Conservation (phyloP, 2,329 filamentous ascomycete species). For the Colletotrichum kahawae region DNA sequence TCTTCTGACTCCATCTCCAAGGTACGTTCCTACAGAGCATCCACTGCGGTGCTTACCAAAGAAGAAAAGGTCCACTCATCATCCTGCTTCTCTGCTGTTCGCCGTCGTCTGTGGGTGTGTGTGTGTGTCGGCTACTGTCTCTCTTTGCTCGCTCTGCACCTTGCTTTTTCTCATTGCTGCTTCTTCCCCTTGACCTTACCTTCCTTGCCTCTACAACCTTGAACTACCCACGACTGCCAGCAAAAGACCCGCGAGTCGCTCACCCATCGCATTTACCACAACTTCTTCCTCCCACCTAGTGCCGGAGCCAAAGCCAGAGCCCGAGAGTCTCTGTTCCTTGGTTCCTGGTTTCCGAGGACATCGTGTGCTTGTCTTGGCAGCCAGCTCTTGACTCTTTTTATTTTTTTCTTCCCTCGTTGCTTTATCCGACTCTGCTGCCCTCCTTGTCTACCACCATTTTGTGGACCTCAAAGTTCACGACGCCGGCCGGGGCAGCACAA, state of each 20-base stretch:
- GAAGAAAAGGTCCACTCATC: slow-evolving; percentile 17
- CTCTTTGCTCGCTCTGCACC: neutral
- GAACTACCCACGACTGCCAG: slow-evolving; percentile 1
- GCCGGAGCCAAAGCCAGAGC: neutral
- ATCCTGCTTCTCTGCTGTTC: slow-evolving; percentile 5
- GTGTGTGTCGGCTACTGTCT: neutral
- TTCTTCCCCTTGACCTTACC: slow-evolving; percentile 3
- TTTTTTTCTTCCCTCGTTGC: neutral
- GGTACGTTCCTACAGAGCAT: slow-evolving; percentile 15
- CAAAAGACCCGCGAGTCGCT: slow-evolving; percentile 1
- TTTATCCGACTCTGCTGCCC: slow-evolving; percentile 8
- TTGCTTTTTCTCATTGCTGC: neutral
- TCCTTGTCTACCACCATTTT: slow-evolving; percentile 23
- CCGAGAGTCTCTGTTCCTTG: neutral
- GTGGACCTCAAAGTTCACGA: slow-evolving; percentile 28
- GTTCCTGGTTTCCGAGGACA: slow-evolving; percentile 1
- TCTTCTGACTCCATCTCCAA: slow-evolving; percentile 22
- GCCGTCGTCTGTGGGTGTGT: neutral
- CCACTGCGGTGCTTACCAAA: slow-evolving; percentile 20
- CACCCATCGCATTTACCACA: neutral
- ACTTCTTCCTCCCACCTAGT: neutral
- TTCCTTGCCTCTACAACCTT: slow-evolving; percentile 8
- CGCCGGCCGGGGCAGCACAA: slow-evolving; percentile 6
- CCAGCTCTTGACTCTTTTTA: slow-evolving; percentile 23
- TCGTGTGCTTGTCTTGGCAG: slow-evolving; percentile 11